Conservation (phyloP, 2,329 filamentous ascomycete genomes). For the Raffaelea arxii region DNA sequence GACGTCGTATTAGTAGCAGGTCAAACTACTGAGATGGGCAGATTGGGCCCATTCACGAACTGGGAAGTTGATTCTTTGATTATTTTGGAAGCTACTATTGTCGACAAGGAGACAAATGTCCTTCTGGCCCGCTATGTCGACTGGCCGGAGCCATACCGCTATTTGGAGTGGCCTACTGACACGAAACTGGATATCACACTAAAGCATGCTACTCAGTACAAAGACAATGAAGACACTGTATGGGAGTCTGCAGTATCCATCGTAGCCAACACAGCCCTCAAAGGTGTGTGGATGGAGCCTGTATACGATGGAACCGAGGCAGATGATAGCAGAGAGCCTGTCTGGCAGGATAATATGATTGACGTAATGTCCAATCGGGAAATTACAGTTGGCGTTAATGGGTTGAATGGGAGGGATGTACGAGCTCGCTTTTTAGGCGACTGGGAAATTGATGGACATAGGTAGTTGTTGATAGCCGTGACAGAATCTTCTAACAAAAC, state of each 20-base stretch:
- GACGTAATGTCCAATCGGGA: neutral
- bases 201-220: neutral
- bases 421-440: neutral
- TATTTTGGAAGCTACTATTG: neutral
- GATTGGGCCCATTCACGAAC: neutral
- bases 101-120: neutral
- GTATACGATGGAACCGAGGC: neutral
- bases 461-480: neutral
- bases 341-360: slow-evolving; percentile 1
- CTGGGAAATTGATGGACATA: neutral
- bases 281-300: neutral
- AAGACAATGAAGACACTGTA: neutral
- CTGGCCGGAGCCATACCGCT: slow-evolving; percentile 3
- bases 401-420: neutral
- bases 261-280: neutral
- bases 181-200: neutral
- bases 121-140: slow-evolving; percentile 1
- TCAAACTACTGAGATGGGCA: slow-evolving; percentile 45
- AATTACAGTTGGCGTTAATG: neutral
- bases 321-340: neutral
- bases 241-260: no score
- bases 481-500: neutral
- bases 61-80: neutral
- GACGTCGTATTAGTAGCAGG: slow-evolving; percentile 40
- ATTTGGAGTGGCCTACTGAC: neutral